Evolutionary conservation across 176 grass and related monocot species (phyloP), one percentile per base, ranked within the genome.

Genomic region (Triticum dicoccoides): DNA sequence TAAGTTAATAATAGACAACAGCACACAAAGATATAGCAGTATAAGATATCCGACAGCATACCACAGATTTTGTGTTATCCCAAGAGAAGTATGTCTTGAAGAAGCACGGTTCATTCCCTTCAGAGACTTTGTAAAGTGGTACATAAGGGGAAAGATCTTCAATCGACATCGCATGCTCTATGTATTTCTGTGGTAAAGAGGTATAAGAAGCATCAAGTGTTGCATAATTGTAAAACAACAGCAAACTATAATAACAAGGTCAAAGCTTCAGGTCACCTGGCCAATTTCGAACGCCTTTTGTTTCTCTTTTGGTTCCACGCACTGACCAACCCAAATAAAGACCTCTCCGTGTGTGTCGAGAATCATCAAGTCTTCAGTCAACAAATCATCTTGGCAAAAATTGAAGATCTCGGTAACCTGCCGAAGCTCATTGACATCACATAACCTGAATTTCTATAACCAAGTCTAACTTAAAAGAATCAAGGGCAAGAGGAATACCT

Each of bases 371-470:
- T 98, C 96, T 89, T 98, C 96, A 49, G 96, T 93, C 89, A 98
- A 95, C 73, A 98, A 84, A 93, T 98, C 96, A 89, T 98, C 96
- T 98, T 98, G 96, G 71, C 91, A 89, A 65, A 95, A 98, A 85
- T 98, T 98, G 88, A 92, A 95, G 61, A 98, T 91, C 88, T 98
- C 96, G 69, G 67, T 61, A 76, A 95, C 91, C 96, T 98, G 73
- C 72, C 62, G 9, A 76, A 89, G 37, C 20, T 13, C 61, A 86
- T 81, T 77, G 12, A 81, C 51, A 86, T 87, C 82, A 90, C 65
- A 87, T 70, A 84, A 41, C 62, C 69, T 25, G 69, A 80, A 83
- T 10, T 82, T 44, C 9, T 23, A 71, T 30, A 85, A 21, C 8
- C 37, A 84, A 18, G 77, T 79, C 21, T 82, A 85, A 18, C 77